phyloP scores from a whole-genome alignment of 2,329 filamentous ascomycete species.

The Fusarium neocosmosporiellum region DNA sequence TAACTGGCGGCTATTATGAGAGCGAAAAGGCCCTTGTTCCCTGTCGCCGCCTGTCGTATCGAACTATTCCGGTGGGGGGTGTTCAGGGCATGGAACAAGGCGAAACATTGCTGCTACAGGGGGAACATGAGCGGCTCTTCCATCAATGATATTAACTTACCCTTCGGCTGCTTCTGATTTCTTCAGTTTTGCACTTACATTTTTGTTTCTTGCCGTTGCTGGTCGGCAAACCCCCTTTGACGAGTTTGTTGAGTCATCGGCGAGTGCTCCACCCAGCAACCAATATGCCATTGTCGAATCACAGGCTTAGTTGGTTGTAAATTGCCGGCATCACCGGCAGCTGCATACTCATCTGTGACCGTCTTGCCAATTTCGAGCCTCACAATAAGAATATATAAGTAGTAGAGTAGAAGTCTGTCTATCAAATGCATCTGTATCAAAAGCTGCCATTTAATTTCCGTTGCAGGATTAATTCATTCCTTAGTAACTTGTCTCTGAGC shows the following conservation, averaged over 20 bases:
- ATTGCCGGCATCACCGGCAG: background rate
- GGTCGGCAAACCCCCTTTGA: background rate
- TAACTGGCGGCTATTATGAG: slow-evolving; percentile 28
- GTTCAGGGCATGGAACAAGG: background rate
- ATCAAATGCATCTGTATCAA: background rate
- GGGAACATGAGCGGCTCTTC: background rate
- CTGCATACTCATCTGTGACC: background rate
- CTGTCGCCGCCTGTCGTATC: background rate
- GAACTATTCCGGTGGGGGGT: slow-evolving; percentile 13
- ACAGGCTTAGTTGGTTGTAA: slow-evolving; percentile 9
- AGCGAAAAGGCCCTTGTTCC: slow-evolving; percentile 4
- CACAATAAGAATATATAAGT: background rate
- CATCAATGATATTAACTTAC: background rate
- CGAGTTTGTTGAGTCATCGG: slow-evolving; percentile 36
- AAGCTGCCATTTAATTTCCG: background rate
- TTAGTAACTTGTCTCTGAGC: background rate
- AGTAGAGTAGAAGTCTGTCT: background rate
- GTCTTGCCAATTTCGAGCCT: background rate
- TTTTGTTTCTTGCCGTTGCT: background rate
- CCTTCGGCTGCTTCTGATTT: background rate
- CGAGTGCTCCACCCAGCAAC: slow-evolving; percentile 17
- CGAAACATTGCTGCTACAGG: slow-evolving; percentile 16
- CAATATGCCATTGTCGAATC: background rate
- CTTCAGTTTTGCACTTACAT: background rate
- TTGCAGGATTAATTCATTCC: background rate